A percentile compares a stretch with the other conserved stretches of the same genome.
These are phyloP conservation scores for Geranium rotundifolium DNA, from an alignment of 345 rosid genomes.

Conservation along the genomic window DNA sequence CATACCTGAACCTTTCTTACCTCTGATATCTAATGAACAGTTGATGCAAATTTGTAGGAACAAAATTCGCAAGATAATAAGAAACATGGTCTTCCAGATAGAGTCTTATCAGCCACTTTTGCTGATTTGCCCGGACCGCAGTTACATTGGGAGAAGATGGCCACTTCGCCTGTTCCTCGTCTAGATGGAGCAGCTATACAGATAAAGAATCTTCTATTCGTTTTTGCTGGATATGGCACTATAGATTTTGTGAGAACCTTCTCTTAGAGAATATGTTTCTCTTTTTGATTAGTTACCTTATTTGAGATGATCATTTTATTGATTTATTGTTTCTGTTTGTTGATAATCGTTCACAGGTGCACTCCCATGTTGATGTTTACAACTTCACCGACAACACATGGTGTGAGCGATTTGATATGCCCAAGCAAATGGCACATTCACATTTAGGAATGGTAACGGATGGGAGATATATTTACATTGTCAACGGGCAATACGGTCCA, in stretches of 20 bases:
- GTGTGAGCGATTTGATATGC: conserved; percentile 93
- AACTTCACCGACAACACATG: conserved; percentile 71
- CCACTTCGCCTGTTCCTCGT: conserved; percentile 84
- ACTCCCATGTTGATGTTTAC: conserved; percentile 86
- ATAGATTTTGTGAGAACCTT: conserved; percentile 53
- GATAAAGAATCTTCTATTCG: conserved; percentile 61
- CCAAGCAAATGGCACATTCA: conserved; percentile 98
- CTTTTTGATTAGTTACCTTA: no score
- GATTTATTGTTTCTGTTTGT: neutral
- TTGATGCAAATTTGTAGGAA: conserved; percentile 16
- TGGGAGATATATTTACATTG: conserved; percentile 73
- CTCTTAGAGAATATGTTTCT: neutral
- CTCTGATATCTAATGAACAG: neutral
- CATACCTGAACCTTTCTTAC: neutral
- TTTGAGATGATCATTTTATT: neutral
- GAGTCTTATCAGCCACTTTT: conserved; percentile 78
- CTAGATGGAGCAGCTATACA: conserved; percentile 89
- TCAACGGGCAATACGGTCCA: conserved; percentile 90
- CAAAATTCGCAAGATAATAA: conserved; percentile 16
- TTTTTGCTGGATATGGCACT: conserved; percentile 91
- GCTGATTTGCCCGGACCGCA: conserved; percentile 80
- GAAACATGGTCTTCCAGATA: conserved; percentile 23
- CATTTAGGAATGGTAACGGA: conserved; percentile 97
- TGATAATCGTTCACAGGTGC: conserved; percentile 40
- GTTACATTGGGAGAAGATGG: conserved; percentile 83